Evolutionary conservation across 805 yeast species (phyloP).

Genomic region (Candida tallmaniae): DNA sequence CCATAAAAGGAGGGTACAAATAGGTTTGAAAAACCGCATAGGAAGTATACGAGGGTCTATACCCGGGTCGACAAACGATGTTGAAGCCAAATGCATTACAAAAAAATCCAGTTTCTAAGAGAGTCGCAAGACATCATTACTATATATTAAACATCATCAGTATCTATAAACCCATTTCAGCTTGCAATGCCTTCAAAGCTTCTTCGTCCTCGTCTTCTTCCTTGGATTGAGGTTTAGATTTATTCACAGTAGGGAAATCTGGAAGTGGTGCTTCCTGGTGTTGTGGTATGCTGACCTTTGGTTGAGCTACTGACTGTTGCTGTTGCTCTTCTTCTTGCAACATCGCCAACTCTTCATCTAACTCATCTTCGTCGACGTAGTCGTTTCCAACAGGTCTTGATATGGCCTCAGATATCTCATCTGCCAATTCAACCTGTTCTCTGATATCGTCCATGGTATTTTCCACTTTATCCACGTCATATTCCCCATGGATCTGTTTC

Average conservation of each 20-base stretch:
- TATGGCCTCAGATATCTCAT: slow-evolving; percentile 93
- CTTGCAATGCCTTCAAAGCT: slow-evolving; percentile 75
- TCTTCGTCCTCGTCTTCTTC: slow-evolving; percentile 74
- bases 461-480: slow-evolving; percentile 94
- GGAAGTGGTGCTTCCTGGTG: slow-evolving; percentile 38
- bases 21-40: too few species aligned
- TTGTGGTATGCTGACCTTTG: slow-evolving; percentile 6
- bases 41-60: too few species aligned
- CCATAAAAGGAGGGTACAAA: too few species aligned
- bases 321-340: slow-evolving; percentile 79
- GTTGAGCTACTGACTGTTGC: slow-evolving; percentile 11
- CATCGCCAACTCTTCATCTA: slow-evolving; percentile 88
- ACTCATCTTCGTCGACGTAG: slow-evolving; percentile 82
- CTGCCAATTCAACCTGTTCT: slow-evolving; percentile 92
- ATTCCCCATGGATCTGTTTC: slow-evolving; percentile 92
- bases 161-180: slow-evolving; percentile 72
- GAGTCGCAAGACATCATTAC: slow-evolving; percentile 1
- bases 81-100: too few species aligned
- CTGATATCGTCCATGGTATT: slow-evolving; percentile 97
- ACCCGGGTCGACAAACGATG: too few species aligned
- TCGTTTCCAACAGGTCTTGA: slow-evolving; percentile 88
- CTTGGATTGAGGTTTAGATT: slow-evolving; percentile 35
- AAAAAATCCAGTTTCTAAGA: too few species aligned
- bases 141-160: slow-evolving; percentile 6
- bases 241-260: slow-evolving; percentile 40